phyloP scores from a whole-genome alignment of 305 asterid genomes.

The Monarda citriodora region DNA sequence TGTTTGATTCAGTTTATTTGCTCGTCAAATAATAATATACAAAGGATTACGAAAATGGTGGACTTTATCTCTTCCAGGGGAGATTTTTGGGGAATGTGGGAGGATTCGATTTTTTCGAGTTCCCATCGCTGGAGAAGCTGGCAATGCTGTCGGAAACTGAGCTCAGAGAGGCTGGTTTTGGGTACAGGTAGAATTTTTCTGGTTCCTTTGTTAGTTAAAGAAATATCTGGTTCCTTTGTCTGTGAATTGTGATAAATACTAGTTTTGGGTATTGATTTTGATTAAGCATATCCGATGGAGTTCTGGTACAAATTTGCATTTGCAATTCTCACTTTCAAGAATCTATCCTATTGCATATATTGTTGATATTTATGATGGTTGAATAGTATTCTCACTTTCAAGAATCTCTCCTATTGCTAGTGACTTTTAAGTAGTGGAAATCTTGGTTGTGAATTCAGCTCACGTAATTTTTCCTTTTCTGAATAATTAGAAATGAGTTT shows the following conservation, averaged over 20 bases:
- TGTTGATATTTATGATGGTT: constrained; percentile 5
- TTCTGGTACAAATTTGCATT: constrained; percentile 13
- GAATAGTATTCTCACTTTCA: background rate
- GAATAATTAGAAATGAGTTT: background rate
- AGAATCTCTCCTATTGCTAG: background rate
- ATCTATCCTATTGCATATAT: background rate
- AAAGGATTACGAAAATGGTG: constrained; percentile 91
- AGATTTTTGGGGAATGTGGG: constrained; percentile 72
- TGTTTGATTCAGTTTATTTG: constrained; percentile 94
- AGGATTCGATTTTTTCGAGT: constrained; percentile 72
- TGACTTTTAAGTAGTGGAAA: background rate
- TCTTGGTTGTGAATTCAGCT: background rate
- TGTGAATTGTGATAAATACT: constrained; percentile 1
- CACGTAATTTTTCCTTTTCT: background rate
- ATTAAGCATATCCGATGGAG: background rate
- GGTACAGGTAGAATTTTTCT: constrained; percentile 67
- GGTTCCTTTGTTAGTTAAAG: constrained; percentile 4
- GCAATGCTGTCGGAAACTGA: constrained; percentile 65
- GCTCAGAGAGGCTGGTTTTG: constrained; percentile 93
- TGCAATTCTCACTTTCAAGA: background rate
- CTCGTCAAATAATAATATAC: constrained; percentile 86
- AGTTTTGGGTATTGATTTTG: background rate
- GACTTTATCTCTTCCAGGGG: constrained; percentile 85
- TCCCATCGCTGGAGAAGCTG: constrained; percentile 69
- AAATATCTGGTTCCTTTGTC: too few species aligned